Evolutionary conservation across 129 eudicot genomes (phyloP), one percentile per base, ranked within the genome.

Genomic region (Logfia minima): DNA sequence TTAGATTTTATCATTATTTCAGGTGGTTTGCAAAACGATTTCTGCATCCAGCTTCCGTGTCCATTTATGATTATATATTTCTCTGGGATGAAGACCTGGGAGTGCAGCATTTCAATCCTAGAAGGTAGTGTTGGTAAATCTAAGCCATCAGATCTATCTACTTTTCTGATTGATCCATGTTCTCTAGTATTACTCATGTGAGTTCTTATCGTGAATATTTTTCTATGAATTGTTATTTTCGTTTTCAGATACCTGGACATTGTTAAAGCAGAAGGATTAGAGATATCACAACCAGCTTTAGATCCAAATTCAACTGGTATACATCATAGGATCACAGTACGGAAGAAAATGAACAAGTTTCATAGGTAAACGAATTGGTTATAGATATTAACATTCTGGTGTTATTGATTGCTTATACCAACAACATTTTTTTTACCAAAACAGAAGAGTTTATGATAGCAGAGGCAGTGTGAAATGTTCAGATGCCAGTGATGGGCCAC

Each of bases 11-110:
- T 63, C 34, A 16, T 31, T 19, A 16, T 75, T 80, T 51, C 80
- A 93, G 98, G 98, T 94, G 98, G 98, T 94, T 87, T 81, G 98
- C 98, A 52, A 94, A 94, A 79, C 96, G 98, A 37, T 94, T 94
- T 85, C 84, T 94, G 61, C 98, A 94, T 86, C 98, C 98, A 28
- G 88, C 95, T 79, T 80, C 88, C 10, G 98, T 94, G 29, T 84
- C 93, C 18, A 82, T 85, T 68, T 94, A 91, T 84, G 97, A 91
- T 84, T 93, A 90, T 79, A 89, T 93, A 76, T 93, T 93, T 84
- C 90, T 93, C 29, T 93, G 98, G 98, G 98, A 93, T 86, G 98
- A 93, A 79, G 98, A 93, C 86, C 74, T 93, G 53, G 98, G 98
- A 2, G 92, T 94, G 77, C 75, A 89, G 55, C 73, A 94, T 84